Evolutionary conservation across 306 rosid genomes (phyloP).

Genomic region (Trifolium dubium): DNA sequence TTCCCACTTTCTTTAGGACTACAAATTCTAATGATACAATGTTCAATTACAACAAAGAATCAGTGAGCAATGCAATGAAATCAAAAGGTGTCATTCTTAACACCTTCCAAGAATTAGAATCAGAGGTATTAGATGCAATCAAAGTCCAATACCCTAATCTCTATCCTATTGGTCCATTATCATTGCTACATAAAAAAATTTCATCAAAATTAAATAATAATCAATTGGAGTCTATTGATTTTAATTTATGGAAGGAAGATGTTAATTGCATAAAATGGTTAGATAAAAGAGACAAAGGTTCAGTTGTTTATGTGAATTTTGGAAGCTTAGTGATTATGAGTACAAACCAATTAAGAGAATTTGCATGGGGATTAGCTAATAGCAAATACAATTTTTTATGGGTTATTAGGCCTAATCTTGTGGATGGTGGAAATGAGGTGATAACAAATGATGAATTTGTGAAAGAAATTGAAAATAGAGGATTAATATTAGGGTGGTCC

Average conservation of each 20-base stretch:
- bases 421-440: slow-evolving; percentile 34
- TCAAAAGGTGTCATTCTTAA: slow-evolving; percentile 47
- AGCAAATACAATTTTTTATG: slow-evolving; percentile 45
- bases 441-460: slow-evolving; percentile 41
- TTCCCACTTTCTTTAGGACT: slow-evolving; percentile 45
- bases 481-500: slow-evolving; percentile 45
- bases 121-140: slow-evolving; percentile 42
- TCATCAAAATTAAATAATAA: slow-evolving; percentile 18
- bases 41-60: slow-evolving; percentile 43
- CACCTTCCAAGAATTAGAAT: slow-evolving; percentile 47
- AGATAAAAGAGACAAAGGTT: slow-evolving; percentile 35
- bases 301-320: slow-evolving; percentile 50
- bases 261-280: slow-evolving; percentile 42
- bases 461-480: slow-evolving; percentile 35
- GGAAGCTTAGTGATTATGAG: slow-evolving; percentile 51
- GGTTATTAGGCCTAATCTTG: slow-evolving; percentile 47
- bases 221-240: slow-evolving; percentile 33
- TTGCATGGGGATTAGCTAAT: slow-evolving; percentile 53
- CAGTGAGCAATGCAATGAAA: slow-evolving; percentile 35
- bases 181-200: slow-evolving; percentile 38
- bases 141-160: slow-evolving; percentile 39
- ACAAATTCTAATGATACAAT: slow-evolving; percentile 40
- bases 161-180: slow-evolving; percentile 47
- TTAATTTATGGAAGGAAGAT: slow-evolving; percentile 47
- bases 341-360: slow-evolving; percentile 38